Percentiles rank a stretch among this genome's conserved stretches.
Evolutionary conservation across 2,329 filamentous ascomycete species (phyloP).

Genomic region (Fusarium neocosmosporiellum): DNA sequence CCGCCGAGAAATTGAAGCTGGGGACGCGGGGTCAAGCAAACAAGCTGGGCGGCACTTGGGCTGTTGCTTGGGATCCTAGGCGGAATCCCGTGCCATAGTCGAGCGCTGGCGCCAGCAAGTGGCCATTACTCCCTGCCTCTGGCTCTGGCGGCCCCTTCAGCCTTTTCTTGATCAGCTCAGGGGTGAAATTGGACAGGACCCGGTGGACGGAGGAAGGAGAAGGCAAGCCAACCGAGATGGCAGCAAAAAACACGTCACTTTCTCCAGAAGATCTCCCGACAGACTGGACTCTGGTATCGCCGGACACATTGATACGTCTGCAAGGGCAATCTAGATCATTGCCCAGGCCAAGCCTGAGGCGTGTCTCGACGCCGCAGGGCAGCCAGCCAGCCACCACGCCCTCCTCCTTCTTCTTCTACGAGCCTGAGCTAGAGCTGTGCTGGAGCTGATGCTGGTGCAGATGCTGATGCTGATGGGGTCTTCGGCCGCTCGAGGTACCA

Average conservation of each 20-base stretch:
- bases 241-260: constrained; percentile 8
- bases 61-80: background rate
- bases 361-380: constrained; percentile 14
- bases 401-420: background rate
- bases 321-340: constrained; percentile 25
- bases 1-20: constrained; percentile 12
- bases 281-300: constrained; percentile 20
- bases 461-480: background rate
- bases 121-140: constrained; percentile 24
- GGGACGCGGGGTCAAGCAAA: constrained; percentile 1
- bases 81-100: constrained; percentile 4
- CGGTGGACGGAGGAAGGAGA: background rate
- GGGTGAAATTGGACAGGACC: constrained; percentile 8
- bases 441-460: background rate
- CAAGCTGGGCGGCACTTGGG: constrained; percentile 3
- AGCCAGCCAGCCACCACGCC: constrained; percentile 1
- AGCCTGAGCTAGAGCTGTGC: constrained; percentile 22
- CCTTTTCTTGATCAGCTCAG: constrained; percentile 21
- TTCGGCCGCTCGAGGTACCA: background rate
- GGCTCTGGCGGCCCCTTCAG: constrained; percentile 25
- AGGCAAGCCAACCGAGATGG: background rate
- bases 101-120: constrained; percentile 24
- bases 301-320: constrained; percentile 15
- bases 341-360: constrained; percentile 6
- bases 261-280: constrained; percentile 17